A percentile compares a stretch with the other conserved stretches of the same genome.
Conservation (phyloP, 768 basidiomycete genomes). For the Serendipita sp. region DNA sequence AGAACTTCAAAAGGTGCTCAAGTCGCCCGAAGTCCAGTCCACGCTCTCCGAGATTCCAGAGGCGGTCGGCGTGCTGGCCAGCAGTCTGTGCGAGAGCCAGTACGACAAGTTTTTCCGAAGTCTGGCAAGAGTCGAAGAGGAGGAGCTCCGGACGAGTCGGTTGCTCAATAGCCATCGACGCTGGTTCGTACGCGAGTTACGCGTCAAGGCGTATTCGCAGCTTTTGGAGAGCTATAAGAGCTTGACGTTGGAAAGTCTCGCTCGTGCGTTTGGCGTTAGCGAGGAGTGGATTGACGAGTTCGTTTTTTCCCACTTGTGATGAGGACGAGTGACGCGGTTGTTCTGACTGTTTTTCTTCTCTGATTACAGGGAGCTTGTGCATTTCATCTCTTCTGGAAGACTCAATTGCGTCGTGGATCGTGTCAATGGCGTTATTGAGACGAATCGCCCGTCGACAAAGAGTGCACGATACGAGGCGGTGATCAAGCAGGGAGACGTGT, state of each 20-base stretch:
- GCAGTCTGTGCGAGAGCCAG: constrained; percentile 84
- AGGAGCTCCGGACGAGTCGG: constrained; percentile 22
- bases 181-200: constrained; percentile 90
- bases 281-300: constrained; percentile 77
- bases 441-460: constrained; percentile 61
- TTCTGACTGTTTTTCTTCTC: neutral
- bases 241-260: constrained; percentile 75
- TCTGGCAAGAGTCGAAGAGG: neutral
- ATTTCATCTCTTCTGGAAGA: constrained; percentile 78
- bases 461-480: constrained; percentile 84
- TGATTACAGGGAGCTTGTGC: constrained; percentile 72
- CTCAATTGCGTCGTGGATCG: constrained; percentile 85
- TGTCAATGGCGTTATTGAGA: constrained; percentile 88
- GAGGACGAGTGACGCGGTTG: neutral
- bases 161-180: constrained; percentile 73
- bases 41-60: constrained; percentile 57
- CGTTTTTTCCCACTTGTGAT: constrained; percentile 19
- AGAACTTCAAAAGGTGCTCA: constrained; percentile 75
- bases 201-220: constrained; percentile 84
- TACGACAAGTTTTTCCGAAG: constrained; percentile 78
- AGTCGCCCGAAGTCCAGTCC: constrained; percentile 20
- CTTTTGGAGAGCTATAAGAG: constrained; percentile 83
- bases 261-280: constrained; percentile 77
- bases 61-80: constrained; percentile 21
- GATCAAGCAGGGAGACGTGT: constrained; percentile 81